Percentiles rank a stretch among this genome's conserved stretches.
phyloP scores from a whole-genome alignment of 2,329 filamentous ascomycete genomes.

The Pseudogymnoascus sp. region DNA sequence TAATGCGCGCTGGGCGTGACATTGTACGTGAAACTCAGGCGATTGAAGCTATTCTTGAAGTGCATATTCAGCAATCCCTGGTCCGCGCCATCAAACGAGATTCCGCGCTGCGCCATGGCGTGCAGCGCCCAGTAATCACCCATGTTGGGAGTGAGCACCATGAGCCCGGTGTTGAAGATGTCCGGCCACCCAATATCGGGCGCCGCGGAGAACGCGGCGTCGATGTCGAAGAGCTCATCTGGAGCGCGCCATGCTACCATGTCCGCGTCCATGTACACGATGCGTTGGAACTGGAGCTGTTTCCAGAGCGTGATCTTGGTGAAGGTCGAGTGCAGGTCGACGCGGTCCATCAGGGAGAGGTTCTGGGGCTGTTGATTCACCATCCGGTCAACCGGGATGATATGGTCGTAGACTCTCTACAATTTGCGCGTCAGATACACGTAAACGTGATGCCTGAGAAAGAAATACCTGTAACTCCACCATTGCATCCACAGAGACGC shows the following conservation, averaged over 20 bases:
- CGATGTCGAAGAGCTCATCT: constrained; percentile 77
- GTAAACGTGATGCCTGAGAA: background rate
- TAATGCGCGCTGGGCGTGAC: constrained; percentile 95
- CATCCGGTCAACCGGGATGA: constrained; percentile 77
- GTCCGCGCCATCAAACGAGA: constrained; percentile 95
- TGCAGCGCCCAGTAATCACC: constrained; percentile 80
- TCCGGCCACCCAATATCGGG: constrained; percentile 98
- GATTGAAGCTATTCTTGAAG: constrained; percentile 75
- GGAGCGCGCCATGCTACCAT: constrained; percentile 84
- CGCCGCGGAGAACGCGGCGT: constrained; percentile 59
- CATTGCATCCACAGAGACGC: constrained; percentile 67
- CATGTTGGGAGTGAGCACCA: constrained; percentile 82
- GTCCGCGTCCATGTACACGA: constrained; percentile 93
- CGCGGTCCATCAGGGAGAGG: constrained; percentile 83
- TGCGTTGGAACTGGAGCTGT: constrained; percentile 79
- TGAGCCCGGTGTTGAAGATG: constrained; percentile 95
- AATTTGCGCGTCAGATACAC: constrained; percentile 14
- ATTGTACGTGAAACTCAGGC: constrained; percentile 92
- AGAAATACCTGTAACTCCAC: constrained; percentile 64
- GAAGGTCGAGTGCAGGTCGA: constrained; percentile 85
- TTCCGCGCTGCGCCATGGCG: constrained; percentile 75
- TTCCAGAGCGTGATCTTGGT: constrained; percentile 96
- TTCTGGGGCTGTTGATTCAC: constrained; percentile 72
- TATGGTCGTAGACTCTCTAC: constrained; percentile 77
- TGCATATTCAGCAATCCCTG: constrained; percentile 95